Conservation (phyloP, 2,329 filamentous ascomycete genomes). For the Diplodia seriata region DNA sequence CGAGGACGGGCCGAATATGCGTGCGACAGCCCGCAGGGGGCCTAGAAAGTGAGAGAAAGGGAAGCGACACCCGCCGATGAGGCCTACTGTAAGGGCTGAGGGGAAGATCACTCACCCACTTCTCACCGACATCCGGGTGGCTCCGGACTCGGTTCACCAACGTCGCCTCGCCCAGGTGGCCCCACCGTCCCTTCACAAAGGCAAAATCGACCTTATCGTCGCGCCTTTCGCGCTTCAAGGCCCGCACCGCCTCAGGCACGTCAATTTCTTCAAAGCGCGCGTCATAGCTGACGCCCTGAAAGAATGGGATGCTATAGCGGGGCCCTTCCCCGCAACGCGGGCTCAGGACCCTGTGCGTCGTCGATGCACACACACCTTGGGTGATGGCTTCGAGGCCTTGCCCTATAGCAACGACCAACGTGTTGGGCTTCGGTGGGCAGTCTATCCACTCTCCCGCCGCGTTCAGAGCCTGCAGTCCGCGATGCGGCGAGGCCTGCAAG, state of each 20-base stretch:
- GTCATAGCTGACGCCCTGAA: slow-evolving; percentile 83
- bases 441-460: slow-evolving; percentile 80
- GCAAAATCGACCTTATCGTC: slow-evolving; percentile 86
- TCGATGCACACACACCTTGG: slow-evolving; percentile 78
- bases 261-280: slow-evolving; percentile 80
- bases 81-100: slow-evolving; percentile 23
- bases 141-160: slow-evolving; percentile 85
- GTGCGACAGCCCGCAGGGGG: slow-evolving; percentile 14
- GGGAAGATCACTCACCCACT: slow-evolving; percentile 59
- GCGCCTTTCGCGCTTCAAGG: slow-evolving; percentile 65
- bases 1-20: slow-evolving; percentile 31
- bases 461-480: slow-evolving; percentile 84
- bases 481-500: slow-evolving; percentile 78
- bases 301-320: slow-evolving; percentile 83
- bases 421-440: slow-evolving; percentile 75
- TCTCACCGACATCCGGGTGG: slow-evolving; percentile 84
- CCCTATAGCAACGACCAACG: slow-evolving; percentile 85
- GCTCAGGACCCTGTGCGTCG: slow-evolving; percentile 83
- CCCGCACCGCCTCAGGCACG: slow-evolving; percentile 68
- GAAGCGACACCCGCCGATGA: slow-evolving; percentile 25
- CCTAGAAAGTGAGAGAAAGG: slow-evolving; percentile 17
- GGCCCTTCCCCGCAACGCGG: slow-evolving; percentile 73
- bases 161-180: slow-evolving; percentile 80
- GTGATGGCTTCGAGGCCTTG: slow-evolving; percentile 88
- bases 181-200: slow-evolving; percentile 72